Base-by-base conservation (phyloP, 2,329 filamentous ascomycete species). In the Hymenotorrendiella dingleyae region DNA sequence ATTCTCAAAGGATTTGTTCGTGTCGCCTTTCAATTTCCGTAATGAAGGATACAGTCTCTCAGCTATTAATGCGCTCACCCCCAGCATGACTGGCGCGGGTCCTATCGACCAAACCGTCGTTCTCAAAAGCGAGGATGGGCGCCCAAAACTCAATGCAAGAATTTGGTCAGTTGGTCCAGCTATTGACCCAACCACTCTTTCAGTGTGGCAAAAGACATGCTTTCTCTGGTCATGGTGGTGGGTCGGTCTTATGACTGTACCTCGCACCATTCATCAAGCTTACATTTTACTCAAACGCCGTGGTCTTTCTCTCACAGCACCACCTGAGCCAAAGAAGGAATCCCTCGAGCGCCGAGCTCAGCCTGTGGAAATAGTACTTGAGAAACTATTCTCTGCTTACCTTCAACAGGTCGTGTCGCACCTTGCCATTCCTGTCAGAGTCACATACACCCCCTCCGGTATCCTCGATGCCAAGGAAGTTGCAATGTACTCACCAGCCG, bases 1-100 rank as follows among this genome's bases (percentile, higher is more conserved):
- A 0, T 85, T 79, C 76, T 61, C 66, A 5, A 89, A 90, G 53
- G 82, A 86, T 50, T 86, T 89, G 50, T 84, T 87, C 56, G 81
- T 87, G 14, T 88, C 82, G 1, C 81, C 82, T 0, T 89, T 89
- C 68, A 89, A 84, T 58, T 76, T 73, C 5, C 68, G 73, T 22
- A 72, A 73, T 40, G 76, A 76, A 3, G 64, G 63, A 0, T 82
- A 79, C 54, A 74, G 69, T 1, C 54, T 80, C 11, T 53, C 64
- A 9, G 68, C 72, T 1, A 62, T 60, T 45, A 73, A 82, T 50
- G 69, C 72, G 3, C 61, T 78, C 9, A 59, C 53, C 4, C 60
- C 63, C 2, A 48, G 49, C 5, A 63, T 68, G 58, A 54, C 66
- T 20, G 63, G 60, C 8, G 60, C 61, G 37, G 60, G 64, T 16